These are phyloP conservation scores for Penicillium sp. DNA, from an alignment of 2,329 filamentous ascomycete species.

Conservation along the genomic window DNA sequence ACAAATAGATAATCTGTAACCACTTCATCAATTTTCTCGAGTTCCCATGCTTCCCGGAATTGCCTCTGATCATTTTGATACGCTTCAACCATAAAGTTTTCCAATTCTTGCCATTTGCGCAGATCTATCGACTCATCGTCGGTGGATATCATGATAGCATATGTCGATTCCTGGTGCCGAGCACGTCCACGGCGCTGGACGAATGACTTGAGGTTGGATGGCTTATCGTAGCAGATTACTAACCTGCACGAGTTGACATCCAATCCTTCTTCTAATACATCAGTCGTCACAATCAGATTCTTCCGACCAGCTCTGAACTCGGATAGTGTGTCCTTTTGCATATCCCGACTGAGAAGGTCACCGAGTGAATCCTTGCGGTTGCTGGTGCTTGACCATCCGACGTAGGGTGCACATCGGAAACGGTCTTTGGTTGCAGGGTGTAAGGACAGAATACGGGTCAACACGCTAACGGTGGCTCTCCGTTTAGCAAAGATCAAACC, in stretches of 20 bases:
- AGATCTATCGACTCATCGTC: slow-evolving; percentile 35
- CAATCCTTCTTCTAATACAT: slow-evolving; percentile 61
- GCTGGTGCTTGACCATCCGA: slow-evolving; percentile 49
- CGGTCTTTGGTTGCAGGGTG: slow-evolving; percentile 50
- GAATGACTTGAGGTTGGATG: slow-evolving; percentile 62
- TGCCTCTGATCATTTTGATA: slow-evolving; percentile 66
- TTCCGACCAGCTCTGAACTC: slow-evolving; percentile 54
- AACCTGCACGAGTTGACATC: slow-evolving; percentile 63
- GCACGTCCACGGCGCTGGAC: slow-evolving; percentile 65
- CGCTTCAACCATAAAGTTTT: slow-evolving; percentile 67
- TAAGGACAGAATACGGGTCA: slow-evolving; percentile 57
- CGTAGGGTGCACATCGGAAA: slow-evolving; percentile 42
- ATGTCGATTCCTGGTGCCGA: slow-evolving; percentile 56
- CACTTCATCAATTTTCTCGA: slow-evolving; percentile 51
- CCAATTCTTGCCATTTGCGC: slow-evolving; percentile 63
- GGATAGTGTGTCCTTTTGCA: slow-evolving; percentile 52
- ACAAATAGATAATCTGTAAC: slow-evolving; percentile 43
- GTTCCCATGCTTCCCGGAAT: slow-evolving; percentile 43
- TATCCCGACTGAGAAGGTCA: slow-evolving; percentile 48
- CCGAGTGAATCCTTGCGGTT: slow-evolving; percentile 49
- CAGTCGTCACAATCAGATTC: slow-evolving; percentile 59
- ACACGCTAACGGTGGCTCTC: slow-evolving; percentile 58
- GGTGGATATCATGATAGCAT: slow-evolving; percentile 50
- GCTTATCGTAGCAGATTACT: slow-evolving; percentile 63
- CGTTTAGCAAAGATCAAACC: slow-evolving; percentile 68